Evolutionary conservation across 2,329 filamentous ascomycete species (phyloP).

Genomic region (Fusarium sp.): DNA sequence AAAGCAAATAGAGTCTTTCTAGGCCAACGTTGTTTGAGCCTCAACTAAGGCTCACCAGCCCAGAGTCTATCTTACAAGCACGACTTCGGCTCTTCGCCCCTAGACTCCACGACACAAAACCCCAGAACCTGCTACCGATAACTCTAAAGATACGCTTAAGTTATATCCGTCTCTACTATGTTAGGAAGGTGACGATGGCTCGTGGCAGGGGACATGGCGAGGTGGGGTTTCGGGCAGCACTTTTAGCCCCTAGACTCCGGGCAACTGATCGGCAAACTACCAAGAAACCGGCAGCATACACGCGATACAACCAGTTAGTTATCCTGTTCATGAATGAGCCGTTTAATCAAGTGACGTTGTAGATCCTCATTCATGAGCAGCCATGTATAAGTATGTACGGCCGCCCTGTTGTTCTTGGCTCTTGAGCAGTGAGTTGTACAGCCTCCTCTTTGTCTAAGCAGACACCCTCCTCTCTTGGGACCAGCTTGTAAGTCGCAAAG

Average conservation of each 20-base stretch:
- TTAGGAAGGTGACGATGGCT: constrained; percentile 20
- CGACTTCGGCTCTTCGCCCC: background rate
- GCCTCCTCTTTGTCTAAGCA: background rate
- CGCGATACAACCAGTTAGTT: background rate
- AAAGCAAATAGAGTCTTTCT: no score
- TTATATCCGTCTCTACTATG: background rate
- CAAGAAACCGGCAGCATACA: background rate
- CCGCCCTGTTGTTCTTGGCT: background rate
- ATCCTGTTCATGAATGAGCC: background rate
- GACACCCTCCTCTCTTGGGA: background rate
- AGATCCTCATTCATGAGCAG: background rate
- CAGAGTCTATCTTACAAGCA: background rate
- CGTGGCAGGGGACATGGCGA: constrained; percentile 1
- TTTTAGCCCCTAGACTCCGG: constrained; percentile 23
- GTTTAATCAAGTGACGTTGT: background rate
- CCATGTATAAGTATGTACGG: background rate
- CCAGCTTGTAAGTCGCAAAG: background rate
- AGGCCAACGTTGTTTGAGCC: no score
- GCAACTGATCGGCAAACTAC: background rate
- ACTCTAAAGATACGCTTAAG: constrained; percentile 24
- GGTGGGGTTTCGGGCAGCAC: constrained; percentile 22
- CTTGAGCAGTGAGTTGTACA: background rate
- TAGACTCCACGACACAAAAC: no score
- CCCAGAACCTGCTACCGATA: background rate
- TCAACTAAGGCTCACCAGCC: background rate